Conservation (phyloP, 305 asterid species). For the Lippia alba region DNA sequence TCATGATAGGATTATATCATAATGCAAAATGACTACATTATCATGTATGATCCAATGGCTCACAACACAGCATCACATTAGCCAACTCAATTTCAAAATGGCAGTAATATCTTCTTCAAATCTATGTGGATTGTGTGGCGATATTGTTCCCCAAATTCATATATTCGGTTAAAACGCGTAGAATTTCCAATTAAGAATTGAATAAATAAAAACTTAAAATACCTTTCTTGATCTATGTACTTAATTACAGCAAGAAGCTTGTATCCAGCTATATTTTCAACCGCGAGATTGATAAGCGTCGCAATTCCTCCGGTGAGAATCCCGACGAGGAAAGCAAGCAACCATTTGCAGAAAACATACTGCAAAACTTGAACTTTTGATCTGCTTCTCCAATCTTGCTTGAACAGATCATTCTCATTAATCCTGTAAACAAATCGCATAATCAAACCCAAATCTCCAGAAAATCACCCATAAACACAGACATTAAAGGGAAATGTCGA, state of each 20-base stretch:
- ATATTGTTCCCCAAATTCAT: too few relatives aligned
- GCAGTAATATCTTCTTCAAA: too few relatives aligned
- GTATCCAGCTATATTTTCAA: conserved; percentile 88
- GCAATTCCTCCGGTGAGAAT: conserved; percentile 80
- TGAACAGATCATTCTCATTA: conserved; percentile 94
- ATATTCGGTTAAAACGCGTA: background rate
- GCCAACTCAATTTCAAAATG: background rate
- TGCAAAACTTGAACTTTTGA: conserved; percentile 76
- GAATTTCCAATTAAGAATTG: background rate
- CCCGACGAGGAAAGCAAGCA: conserved; percentile 79
- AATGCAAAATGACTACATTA: too few relatives aligned
- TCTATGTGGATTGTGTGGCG: too few relatives aligned
- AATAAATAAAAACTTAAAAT: background rate
- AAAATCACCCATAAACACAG: background rate
- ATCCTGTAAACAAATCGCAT: conserved; percentile 54
- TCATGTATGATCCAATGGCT: too few relatives aligned
- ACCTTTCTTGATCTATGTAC: conserved; percentile 78
- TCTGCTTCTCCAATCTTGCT: conserved; percentile 97
- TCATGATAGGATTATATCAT: too few relatives aligned
- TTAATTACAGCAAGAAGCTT: conserved; percentile 64
- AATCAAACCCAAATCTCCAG: background rate
- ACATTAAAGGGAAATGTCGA: too few relatives aligned
- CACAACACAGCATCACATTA: too few relatives aligned
- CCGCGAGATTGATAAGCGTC: conserved; percentile 78
- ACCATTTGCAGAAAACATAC: conserved; percentile 79